Evolutionary conservation across 1,139 yeast species (phyloP), one percentile per base, ranked within the genome.

Genomic region (Protomyces inouyei): DNA sequence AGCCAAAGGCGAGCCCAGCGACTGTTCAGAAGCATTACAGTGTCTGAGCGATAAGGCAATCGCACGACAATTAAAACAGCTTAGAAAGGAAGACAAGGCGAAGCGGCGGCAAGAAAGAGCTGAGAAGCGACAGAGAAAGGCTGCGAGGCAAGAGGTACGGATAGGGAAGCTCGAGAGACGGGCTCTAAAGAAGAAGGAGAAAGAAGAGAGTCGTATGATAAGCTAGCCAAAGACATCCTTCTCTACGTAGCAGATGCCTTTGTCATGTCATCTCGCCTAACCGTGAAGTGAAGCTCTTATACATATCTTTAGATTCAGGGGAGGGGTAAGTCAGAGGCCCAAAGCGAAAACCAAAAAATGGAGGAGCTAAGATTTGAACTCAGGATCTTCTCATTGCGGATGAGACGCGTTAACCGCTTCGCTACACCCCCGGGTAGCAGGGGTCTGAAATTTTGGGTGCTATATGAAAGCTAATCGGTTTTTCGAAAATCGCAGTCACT

Each of bases 391-490:
- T 43, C 48, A 43, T 43, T 43, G 48, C 48, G 48, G 48, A 43
- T 43, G 48, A 43, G 48, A 43, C 48, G 48, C 48, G 48, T 43
- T 43, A 43, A 43, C 48, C 48, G 48, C 48, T 43, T 43, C 48
- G 48, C 48, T 43, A 43, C 48, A 43, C 48, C 48, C 48, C 48
- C 48, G 23, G 43, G 0, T 28, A 4, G 32, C 32, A 28, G 8
- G 8, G 32, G 8, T 2, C 8, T 0, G 8, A 28, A 28, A 28
- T 3, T 1, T 28, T 28, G 8, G 32, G 32, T 28, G 2, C 32
- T 2, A 5, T 28, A 28, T 28, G 2, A 28, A 28, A 21, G 23
- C 23, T 21, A 2, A 2, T 21, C 3, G 2, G 2, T 2, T 21
- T 21, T 2, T 21, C 23, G 3, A 2, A 21, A 21, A 21, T 21